These are phyloP conservation scores for Aspergillus floridensis DNA, from an alignment of 2,329 filamentous ascomycete species.

Conservation along the genomic window DNA sequence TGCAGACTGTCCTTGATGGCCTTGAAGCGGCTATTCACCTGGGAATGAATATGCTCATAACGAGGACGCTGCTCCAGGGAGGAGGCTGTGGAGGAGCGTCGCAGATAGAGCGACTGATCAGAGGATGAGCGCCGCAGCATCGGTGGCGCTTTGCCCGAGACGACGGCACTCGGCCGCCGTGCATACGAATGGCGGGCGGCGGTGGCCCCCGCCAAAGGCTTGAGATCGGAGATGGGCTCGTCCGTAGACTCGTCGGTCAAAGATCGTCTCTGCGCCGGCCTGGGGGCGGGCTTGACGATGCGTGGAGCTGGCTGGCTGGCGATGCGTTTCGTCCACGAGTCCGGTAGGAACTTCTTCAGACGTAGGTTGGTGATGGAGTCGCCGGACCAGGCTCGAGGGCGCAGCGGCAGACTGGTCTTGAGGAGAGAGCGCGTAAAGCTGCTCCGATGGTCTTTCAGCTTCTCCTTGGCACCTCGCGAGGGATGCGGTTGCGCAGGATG, in stretches of 20 bases:
- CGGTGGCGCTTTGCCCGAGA: slow-evolving; percentile 23
- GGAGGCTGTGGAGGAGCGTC: slow-evolving; percentile 72
- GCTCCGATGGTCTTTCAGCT: slow-evolving; percentile 22
- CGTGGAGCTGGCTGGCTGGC: slow-evolving; percentile 28
- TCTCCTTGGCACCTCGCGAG: slow-evolving; percentile 11
- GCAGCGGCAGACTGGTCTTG: slow-evolving; percentile 32
- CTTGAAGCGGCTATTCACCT: slow-evolving; percentile 85
- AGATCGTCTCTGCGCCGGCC: slow-evolving; percentile 14
- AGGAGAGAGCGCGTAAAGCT: slow-evolving; percentile 37
- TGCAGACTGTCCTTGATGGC: slow-evolving; percentile 85
- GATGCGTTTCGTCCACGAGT: slow-evolving; percentile 33
- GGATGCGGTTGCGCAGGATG: neutral
- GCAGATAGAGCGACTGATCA: slow-evolving; percentile 71
- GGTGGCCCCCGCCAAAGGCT: slow-evolving; percentile 25
- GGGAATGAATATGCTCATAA: slow-evolving; percentile 76
- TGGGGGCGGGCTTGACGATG: slow-evolving; percentile 20
- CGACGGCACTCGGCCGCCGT: slow-evolving; percentile 26
- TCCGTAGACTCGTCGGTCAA: slow-evolving; percentile 20
- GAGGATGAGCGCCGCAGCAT: slow-evolving; percentile 63
- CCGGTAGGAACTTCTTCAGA: slow-evolving; percentile 38
- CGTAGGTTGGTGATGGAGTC: slow-evolving; percentile 26
- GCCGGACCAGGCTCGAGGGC: slow-evolving; percentile 38
- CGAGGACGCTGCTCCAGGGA: slow-evolving; percentile 80
- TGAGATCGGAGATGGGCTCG: slow-evolving; percentile 35
- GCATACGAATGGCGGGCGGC: slow-evolving; percentile 35